Evolutionary conservation across 257 asterid species (phyloP).

Genomic region (Oldenlandia corymbosa): DNA sequence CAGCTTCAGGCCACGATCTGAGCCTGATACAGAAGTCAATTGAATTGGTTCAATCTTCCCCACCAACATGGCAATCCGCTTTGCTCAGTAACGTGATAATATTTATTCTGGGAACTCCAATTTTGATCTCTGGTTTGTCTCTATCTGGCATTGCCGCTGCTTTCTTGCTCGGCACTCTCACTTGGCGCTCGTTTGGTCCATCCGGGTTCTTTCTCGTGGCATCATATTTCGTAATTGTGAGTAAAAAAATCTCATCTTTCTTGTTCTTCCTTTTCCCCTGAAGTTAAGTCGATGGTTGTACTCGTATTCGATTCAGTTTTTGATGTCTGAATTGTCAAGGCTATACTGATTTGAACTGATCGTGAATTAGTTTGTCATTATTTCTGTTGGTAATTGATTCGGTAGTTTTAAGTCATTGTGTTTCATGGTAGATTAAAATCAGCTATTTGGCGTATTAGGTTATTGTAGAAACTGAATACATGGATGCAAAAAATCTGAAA

Average conservation of each 20-base stretch:
- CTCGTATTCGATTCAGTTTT: not conserved
- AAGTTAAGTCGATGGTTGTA: not conserved
- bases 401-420: not conserved
- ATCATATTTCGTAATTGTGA: conserved; percentile 72
- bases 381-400: not conserved
- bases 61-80: conserved; percentile 86
- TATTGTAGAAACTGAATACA: not conserved
- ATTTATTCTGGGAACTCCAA: conserved; percentile 64
- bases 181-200: conserved; percentile 87
- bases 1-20: conserved; percentile 38
- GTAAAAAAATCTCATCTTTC: conserved; percentile 20
- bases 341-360: not conserved
- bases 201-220: conserved; percentile 86
- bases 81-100: conserved; percentile 47
- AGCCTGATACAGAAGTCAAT: conserved; percentile 53
- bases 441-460: not conserved
- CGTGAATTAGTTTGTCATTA: not conserved
- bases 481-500: not conserved
- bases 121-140: conserved; percentile 75
- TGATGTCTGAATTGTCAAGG: not conserved
- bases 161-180: conserved; percentile 84
- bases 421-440: not conserved
- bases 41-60: conserved; percentile 52
- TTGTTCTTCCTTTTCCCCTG: not conserved
- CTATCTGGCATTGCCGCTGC: conserved; percentile 71